phyloP scores from a whole-genome alignment of 1,139 yeast species.

The Suhomyces terraborum region DNA sequence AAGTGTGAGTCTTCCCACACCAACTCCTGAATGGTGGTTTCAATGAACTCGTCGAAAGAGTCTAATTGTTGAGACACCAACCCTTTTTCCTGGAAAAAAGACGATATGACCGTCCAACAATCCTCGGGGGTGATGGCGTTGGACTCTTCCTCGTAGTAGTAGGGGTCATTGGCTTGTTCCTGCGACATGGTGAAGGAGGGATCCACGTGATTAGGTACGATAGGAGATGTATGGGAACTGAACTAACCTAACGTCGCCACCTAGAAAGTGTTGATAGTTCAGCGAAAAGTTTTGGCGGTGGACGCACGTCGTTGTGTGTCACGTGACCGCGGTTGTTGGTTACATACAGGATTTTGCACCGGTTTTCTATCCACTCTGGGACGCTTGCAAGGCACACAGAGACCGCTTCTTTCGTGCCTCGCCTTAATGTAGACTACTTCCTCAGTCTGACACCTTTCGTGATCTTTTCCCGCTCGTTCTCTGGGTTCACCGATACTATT shows the following conservation, averaged over 20 bases:
- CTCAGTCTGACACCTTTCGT: no score
- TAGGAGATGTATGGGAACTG: constrained; percentile 6
- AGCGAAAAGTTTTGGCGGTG: constrained; percentile 11
- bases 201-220: constrained; percentile 3
- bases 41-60: constrained; percentile 97
- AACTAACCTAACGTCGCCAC: constrained; percentile 8
- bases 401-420: no score
- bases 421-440: no score
- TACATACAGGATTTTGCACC: neutral
- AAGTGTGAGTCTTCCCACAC: constrained; percentile 95
- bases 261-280: constrained; percentile 7
- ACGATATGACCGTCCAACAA: constrained; percentile 97
- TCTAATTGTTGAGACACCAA: constrained; percentile 97
- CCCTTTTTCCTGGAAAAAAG: constrained; percentile 95
- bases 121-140: constrained; percentile 92
- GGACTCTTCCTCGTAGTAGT: constrained; percentile 62
- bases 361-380: no score
- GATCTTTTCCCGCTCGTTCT: no score
- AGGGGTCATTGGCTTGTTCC: constrained; percentile 47
- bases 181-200: constrained; percentile 18
- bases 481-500: no score
- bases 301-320: constrained; percentile 7
- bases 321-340: constrained; percentile 1
- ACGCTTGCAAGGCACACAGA: no score
- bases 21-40: constrained; percentile 92